Conservation (phyloP, 2,329 filamentous ascomycete species). For the Coleophoma eucalyptorum region DNA sequence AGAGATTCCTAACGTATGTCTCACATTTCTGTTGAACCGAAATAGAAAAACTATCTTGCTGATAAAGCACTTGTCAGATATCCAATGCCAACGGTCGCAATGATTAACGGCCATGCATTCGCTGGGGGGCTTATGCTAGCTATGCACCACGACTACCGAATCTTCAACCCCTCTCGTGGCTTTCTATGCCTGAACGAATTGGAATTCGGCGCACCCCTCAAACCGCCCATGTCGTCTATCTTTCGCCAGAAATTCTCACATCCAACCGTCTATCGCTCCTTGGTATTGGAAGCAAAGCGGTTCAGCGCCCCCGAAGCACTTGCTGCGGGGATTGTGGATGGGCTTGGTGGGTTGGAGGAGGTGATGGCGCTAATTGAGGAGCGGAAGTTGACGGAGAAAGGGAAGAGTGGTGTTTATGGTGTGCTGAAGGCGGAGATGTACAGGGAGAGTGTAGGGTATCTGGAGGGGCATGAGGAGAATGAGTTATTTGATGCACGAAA, state of each 20-base stretch:
- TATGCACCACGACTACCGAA: slow-evolving; percentile 79
- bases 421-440: slow-evolving; percentile 75
- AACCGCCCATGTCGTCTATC: slow-evolving; percentile 68
- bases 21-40: background rate
- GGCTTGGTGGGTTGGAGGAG: slow-evolving; percentile 60
- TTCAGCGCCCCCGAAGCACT: slow-evolving; percentile 62
- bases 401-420: slow-evolving; percentile 64
- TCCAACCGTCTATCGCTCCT: slow-evolving; percentile 49
- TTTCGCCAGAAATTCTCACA: slow-evolving; percentile 66
- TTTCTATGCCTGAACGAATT: slow-evolving; percentile 80
- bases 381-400: slow-evolving; percentile 56
- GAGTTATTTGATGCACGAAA: slow-evolving; percentile 44
- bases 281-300: slow-evolving; percentile 72
- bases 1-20: slow-evolving; percentile 54
- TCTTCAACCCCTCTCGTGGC: slow-evolving; percentile 68
- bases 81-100: slow-evolving; percentile 78
- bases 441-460: slow-evolving; percentile 54
- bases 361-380: slow-evolving; percentile 56
- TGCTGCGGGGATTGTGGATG: slow-evolving; percentile 65
- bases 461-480: slow-evolving; percentile 49
- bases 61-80: slow-evolving; percentile 37
- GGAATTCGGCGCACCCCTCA: slow-evolving; percentile 72
- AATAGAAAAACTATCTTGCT: background rate
- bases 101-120: slow-evolving; percentile 78
- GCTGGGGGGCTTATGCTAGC: slow-evolving; percentile 79